Evolutionary conservation across 2,329 filamentous ascomycete species (phyloP), one percentile per base, ranked within the genome.

Genomic region (Plenodomus tracheiphilus): DNA sequence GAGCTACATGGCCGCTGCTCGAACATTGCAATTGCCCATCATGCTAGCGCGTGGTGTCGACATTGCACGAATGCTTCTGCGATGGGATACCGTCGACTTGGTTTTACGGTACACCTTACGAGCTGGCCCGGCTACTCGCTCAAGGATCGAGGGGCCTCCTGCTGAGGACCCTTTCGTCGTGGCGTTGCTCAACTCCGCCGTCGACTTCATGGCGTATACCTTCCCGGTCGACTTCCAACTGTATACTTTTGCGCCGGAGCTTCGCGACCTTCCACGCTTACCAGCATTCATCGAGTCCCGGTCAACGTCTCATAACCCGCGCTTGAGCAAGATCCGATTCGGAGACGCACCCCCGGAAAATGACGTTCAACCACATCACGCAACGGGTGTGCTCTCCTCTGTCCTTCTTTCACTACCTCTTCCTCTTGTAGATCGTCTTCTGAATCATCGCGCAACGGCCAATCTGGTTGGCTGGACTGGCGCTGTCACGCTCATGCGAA

Each of bases 381-480:
- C 77, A 22, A 77, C 79, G 19, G 75, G 77, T 0, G 70, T 80
- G 0, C 73, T 91, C 4, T 91, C 88, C 0, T 84, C 81, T 21
- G 75, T 89, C 18, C 75, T 92, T 2, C 73, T 90, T 43, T 89
- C 88, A 35, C 73, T 91, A 5, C 88, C 88, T 0, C 88, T 88
- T 57, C 75, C 80, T 13, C 75, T 86, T 21, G 75, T 92, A 19
- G 85, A 87, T 69, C 78, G 79, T 50, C 72, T 89, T 1, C 76
- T 91, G 28, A 85, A 88, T 59, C 83, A 84, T 42, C 77, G 76
- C 11, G 77, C 77, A 20, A 77, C 85, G 8, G 81, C 81, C 36
- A 70, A 65, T 16, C 71, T 71, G 28, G 59, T 78, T 16, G 74
- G 75, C 13, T 68, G 63, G 54, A 59, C 67, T 18, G 72, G 68